Evolutionary conservation across 2,329 filamentous ascomycete species (phyloP).

Genomic region (Diaporthe sp.): DNA sequence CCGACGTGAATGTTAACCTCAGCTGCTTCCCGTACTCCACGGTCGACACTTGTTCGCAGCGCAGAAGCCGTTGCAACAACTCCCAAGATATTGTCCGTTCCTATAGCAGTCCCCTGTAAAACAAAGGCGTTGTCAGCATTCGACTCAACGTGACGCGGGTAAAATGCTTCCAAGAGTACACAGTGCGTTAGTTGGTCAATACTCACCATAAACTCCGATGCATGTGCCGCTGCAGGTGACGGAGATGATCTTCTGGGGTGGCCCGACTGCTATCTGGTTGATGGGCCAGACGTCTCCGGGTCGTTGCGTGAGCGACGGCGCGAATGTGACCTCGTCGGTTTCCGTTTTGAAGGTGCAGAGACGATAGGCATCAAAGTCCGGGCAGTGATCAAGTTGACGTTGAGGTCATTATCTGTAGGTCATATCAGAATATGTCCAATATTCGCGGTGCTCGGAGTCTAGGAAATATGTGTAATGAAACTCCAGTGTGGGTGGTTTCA

Average conservation of each 20-base stretch:
- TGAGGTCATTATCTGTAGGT: constrained; percentile 26
- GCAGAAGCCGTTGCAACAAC: constrained; percentile 41
- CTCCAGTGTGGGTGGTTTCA: not conserved
- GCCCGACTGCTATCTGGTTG: constrained; percentile 35
- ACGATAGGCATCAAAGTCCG: constrained; percentile 23
- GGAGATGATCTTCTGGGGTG: constrained; percentile 34
- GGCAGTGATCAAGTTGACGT: constrained; percentile 30
- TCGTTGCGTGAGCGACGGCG: constrained; percentile 22
- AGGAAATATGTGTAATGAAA: not conserved
- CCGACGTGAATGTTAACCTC: not conserved
- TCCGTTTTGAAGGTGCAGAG: constrained; percentile 38
- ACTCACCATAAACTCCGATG: constrained; percentile 36
- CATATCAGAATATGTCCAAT: not conserved
- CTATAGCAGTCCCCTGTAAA: constrained; percentile 24
- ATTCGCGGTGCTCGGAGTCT: too few species aligned
- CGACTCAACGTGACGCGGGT: not conserved
- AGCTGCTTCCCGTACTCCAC: not conserved
- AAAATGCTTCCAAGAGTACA: not conserved
- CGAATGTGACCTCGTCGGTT: constrained; percentile 10
- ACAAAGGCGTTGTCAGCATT: not conserved
- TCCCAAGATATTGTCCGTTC: not conserved
- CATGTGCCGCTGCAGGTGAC: constrained; percentile 32
- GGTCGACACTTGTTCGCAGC: constrained; percentile 37
- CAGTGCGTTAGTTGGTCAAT: accelerated
- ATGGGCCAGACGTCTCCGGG: constrained; percentile 37